Conservation (phyloP, 2,329 filamentous ascomycete species). For the Ophiostoma tasmaniense region DNA sequence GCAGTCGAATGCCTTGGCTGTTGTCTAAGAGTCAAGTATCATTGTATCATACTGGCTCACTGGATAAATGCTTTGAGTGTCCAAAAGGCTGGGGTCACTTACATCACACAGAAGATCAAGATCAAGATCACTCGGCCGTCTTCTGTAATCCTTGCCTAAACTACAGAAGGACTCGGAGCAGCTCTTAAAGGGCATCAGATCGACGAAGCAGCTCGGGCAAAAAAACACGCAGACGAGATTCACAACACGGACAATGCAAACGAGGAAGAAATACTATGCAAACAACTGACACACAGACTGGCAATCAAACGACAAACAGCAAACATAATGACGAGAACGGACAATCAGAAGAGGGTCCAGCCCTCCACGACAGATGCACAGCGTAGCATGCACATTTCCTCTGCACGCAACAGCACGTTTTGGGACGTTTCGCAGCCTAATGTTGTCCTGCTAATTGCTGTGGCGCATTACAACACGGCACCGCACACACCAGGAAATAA, state of each 20-base stretch:
- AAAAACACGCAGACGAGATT: not conserved
- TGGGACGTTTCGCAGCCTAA: slow-evolving; percentile 2
- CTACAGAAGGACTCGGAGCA: not conserved
- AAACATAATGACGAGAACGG: not conserved
- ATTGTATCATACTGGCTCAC: not conserved
- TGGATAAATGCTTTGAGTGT: not conserved
- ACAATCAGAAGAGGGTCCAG: not conserved
- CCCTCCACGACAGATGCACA: not conserved
- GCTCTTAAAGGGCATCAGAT: not conserved
- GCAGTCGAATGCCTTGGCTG: not conserved
- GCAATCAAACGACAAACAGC: not conserved
- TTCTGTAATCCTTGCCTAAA: not conserved
- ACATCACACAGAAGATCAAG: not conserved
- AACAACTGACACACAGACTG: not conserved
- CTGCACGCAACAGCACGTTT: not conserved
- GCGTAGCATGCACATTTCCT: not conserved
- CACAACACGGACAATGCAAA: not conserved
- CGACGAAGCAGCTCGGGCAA: not conserved
- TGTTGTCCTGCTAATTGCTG: not conserved
- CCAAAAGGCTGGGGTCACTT: not conserved
- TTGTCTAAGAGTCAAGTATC: not conserved
- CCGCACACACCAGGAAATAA: not conserved
- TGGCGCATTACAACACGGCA: not conserved
- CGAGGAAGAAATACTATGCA: not conserved
- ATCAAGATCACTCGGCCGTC: not conserved